phyloP scores from a whole-genome alignment of 192 early-diverging fungal species.

The Linnemannia hyalina region DNA sequence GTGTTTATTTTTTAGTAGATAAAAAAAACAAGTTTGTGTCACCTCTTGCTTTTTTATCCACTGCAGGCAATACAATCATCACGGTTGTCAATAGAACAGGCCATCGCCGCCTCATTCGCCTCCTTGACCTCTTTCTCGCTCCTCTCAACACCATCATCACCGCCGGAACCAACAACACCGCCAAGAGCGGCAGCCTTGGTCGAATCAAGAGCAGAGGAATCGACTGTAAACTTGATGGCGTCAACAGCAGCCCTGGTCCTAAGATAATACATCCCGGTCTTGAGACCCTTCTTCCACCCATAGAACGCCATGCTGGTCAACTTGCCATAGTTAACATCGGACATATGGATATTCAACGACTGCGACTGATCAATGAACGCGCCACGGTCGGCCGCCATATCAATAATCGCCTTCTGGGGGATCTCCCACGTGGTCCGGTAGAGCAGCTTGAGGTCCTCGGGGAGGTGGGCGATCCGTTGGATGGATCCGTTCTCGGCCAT shows the following conservation, averaged over 20 bases:
- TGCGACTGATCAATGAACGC: slow-evolving; percentile 98
- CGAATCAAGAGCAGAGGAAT: slow-evolving; percentile 70
- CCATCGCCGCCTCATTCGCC: slow-evolving; percentile 73
- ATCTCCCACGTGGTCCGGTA: slow-evolving; percentile 99
- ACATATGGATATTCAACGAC: slow-evolving; percentile 95
- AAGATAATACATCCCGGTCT: slow-evolving; percentile 99
- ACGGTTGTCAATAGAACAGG: slow-evolving; percentile 92
- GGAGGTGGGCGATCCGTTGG: slow-evolving; percentile 81
- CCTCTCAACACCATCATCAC: background rate
- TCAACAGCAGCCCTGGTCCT: slow-evolving; percentile 94
- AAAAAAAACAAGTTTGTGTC: background rate
- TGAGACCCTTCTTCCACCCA: slow-evolving; percentile 97
- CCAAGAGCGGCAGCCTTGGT: background rate
- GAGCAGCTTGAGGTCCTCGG: slow-evolving; percentile 86
- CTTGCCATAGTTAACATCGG: slow-evolving; percentile 92
- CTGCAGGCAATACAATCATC: slow-evolving; percentile 94
- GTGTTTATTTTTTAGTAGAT: no score
- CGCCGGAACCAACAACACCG: background rate
- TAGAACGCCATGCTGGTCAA: slow-evolving; percentile 98
- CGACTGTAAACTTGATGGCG: slow-evolving; percentile 98
- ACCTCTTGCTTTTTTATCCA: slow-evolving; percentile 54
- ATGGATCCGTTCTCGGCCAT: slow-evolving; percentile 93
- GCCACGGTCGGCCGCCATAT: slow-evolving; percentile 97
- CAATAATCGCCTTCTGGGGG: slow-evolving; percentile 86
- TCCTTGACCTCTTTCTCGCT: slow-evolving; percentile 52